Conservation (phyloP, 805 yeast genomes). For the Yarrowia alimentaria region DNA sequence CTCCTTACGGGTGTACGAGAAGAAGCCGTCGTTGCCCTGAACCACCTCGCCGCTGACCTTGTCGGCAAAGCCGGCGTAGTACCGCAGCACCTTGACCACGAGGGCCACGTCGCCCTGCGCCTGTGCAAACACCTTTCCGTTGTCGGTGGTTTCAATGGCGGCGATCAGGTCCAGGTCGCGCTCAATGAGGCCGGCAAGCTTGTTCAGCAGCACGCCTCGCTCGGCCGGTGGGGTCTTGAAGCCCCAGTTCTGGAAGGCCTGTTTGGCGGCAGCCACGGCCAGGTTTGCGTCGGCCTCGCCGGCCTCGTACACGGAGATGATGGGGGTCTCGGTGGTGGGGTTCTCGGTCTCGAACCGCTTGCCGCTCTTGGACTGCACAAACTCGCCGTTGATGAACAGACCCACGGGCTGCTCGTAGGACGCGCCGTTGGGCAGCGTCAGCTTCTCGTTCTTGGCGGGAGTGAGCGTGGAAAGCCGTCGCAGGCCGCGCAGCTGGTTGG, state of each 20-base stretch:
- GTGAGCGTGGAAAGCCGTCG: conserved; percentile 22
- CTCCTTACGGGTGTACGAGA: conserved; percentile 69
- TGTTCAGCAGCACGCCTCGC: conserved; percentile 62
- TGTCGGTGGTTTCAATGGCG: conserved; percentile 80
- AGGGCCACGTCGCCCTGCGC: conserved; percentile 52
- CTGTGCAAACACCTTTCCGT: conserved; percentile 65
- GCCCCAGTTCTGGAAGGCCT: conserved; percentile 78
- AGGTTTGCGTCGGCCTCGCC: conserved; percentile 69
- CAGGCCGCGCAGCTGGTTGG: conserved; percentile 23
- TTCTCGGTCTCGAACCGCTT: conserved; percentile 42
- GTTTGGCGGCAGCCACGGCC: conserved; percentile 80
- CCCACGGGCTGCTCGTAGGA: conserved; percentile 80
- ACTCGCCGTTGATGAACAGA: conserved; percentile 78
- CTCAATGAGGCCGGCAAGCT: conserved; percentile 78
- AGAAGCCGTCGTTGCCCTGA: conserved; percentile 56
- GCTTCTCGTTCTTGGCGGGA: conserved; percentile 21
- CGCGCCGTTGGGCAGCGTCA: conserved; percentile 59
- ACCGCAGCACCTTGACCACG: conserved; percentile 55
- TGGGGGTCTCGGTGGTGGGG: conserved; percentile 50
- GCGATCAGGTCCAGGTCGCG: conserved; percentile 70
- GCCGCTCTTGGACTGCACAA: conserved; percentile 58
- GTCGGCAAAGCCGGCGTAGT: conserved; percentile 76
- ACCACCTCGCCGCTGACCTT: conserved; percentile 54
- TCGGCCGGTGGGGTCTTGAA: conserved; percentile 52
- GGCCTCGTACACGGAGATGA: conserved; percentile 63